phyloP scores from a whole-genome alignment of 495 filamentous ascomycete species.

The Paragyromitra xinjiangensis region DNA sequence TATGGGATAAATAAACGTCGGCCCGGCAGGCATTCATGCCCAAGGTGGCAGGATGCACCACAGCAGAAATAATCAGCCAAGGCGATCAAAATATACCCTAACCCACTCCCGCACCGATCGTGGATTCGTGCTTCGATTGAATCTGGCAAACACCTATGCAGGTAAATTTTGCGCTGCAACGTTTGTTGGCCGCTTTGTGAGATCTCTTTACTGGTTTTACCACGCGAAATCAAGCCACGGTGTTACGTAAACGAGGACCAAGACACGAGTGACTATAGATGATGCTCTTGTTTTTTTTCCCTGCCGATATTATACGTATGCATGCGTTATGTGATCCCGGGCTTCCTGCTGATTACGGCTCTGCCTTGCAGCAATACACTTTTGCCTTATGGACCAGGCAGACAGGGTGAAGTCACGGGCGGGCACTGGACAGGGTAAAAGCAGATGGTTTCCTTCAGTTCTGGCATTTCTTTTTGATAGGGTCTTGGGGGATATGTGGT shows the following conservation, averaged over 20 bases:
- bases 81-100: conserved; percentile 16
- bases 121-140: conserved; percentile 5
- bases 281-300: conserved; percentile 5
- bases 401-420: conserved; percentile 22
- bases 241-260: conserved; percentile 14
- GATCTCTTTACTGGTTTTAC: conserved; percentile 9
- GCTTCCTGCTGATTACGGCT: conserved; percentile 17
- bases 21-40: conserved; percentile 18
- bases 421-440: conserved; percentile 20
- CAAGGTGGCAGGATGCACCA: conserved; percentile 7
- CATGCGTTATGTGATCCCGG: conserved; percentile 19
- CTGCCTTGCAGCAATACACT: conserved; percentile 20
- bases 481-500: not conserved
- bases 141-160: conserved; percentile 23
- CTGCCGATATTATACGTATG: conserved; percentile 26
- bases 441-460: conserved; percentile 30
- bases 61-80: conserved; percentile 19
- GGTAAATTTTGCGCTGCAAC: conserved; percentile 4
- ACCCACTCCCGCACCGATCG: conserved; percentile 21
- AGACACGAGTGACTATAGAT: conserved; percentile 19
- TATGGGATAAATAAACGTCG: conserved; percentile 6
- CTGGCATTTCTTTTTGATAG: conserved; percentile 26
- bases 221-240: conserved; percentile 26
- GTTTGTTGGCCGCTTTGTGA: conserved; percentile 19
- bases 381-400: conserved; percentile 9